These are phyloP conservation scores for Graphium sp. DNA, from an alignment of 2,329 filamentous ascomycete genomes.

Conservation along the genomic window DNA sequence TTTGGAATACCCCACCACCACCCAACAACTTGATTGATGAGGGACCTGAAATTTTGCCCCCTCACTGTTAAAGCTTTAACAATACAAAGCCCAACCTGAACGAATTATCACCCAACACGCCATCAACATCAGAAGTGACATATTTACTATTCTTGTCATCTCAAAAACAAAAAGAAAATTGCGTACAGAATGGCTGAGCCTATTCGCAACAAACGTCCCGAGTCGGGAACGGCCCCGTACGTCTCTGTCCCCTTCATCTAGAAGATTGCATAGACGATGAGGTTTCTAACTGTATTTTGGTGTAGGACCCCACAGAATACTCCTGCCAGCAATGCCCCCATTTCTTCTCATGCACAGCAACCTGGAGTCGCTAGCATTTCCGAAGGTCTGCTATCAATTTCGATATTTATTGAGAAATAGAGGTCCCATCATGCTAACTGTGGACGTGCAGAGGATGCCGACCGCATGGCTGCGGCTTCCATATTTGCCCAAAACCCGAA, in stretches of 20 bases:
- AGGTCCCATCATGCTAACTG: slow-evolving; percentile 3
- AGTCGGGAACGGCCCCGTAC: slow-evolving; percentile 40
- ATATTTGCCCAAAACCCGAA: slow-evolving; percentile 93
- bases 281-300: neutral
- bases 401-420: neutral
- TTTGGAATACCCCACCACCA: no score
- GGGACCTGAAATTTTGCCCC: no score
- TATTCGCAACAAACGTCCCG: slow-evolving; percentile 45
- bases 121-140: no score
- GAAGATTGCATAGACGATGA: neutral
- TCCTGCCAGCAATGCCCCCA: slow-evolving; percentile 84
- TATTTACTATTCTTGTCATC: no score
- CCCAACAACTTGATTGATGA: no score
- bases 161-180: no score
- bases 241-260: slow-evolving; percentile 13
- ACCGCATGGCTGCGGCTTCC: slow-evolving; percentile 74
- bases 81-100: no score
- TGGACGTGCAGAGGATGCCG: slow-evolving; percentile 59
- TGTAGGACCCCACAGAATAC: slow-evolving; percentile 94
- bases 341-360: slow-evolving; percentile 93
- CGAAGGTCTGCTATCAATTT: slow-evolving; percentile 51
- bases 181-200: slow-evolving; percentile 52
- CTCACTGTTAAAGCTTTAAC: no score
- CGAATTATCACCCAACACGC: no score
- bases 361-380: slow-evolving; percentile 89